These are phyloP conservation scores for Sarcodon aspratus DNA, from an alignment of 768 basidiomycete species.

Conservation along the genomic window DNA sequence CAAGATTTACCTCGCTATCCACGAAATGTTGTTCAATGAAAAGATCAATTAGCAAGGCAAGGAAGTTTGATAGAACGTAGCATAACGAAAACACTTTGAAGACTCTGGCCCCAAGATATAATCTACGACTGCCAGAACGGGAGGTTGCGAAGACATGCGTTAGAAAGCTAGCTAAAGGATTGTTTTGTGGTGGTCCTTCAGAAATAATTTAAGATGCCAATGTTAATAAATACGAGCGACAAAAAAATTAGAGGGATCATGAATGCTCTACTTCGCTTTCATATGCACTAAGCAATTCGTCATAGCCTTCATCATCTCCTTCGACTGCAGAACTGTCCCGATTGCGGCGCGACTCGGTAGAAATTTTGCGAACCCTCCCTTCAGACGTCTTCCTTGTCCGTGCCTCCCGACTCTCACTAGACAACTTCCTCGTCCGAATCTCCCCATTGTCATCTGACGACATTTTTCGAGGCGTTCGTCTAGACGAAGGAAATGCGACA, in stretches of 20 bases:
- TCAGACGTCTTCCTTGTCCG: conserved; percentile 33
- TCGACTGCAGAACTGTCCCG: conserved; percentile 63
- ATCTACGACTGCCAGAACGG: no score
- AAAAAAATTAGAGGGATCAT: no score
- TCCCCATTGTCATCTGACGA: conserved; percentile 11
- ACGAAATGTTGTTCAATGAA: conserved; percentile 26
- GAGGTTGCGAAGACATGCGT: no score
- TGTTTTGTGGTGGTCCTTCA: no score
- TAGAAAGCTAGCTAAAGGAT: no score
- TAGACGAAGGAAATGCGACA: conserved; percentile 11
- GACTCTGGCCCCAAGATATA: no score
- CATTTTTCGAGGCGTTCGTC: conserved; percentile 11
- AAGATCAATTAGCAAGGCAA: not conserved
- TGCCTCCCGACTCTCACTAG: conserved; percentile 2
- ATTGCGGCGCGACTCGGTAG: conserved; percentile 15
- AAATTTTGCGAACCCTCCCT: conserved; percentile 22
- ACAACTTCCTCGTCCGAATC: conserved; percentile 18
- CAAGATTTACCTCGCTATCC: conserved; percentile 49
- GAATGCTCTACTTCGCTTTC: conserved; percentile 50
- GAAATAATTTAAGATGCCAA: no score
- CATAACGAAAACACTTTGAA: no score
- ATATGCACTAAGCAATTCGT: conserved; percentile 69
- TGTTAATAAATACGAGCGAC: no score
- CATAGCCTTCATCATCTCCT: conserved; percentile 68
- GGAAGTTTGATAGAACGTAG: not conserved